Base-by-base conservation (phyloP, 805 yeast genomes). In the Kodamaea kaohsiungensis region DNA sequence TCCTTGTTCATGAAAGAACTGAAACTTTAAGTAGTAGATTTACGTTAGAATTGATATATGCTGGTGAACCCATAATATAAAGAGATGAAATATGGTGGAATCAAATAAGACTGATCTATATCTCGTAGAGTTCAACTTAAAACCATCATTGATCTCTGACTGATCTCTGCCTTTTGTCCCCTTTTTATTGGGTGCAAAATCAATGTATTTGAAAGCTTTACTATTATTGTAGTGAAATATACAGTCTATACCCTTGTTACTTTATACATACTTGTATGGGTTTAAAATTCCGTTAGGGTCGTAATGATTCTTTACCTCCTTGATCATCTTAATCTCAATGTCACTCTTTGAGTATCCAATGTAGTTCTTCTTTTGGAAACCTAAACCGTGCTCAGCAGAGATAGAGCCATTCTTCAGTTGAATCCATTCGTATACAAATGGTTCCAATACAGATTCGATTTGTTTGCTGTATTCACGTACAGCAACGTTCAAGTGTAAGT, bases 381-480 rank as follows among this genome's bases (percentile, higher is more conserved):
- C 99, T 54, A 95, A 79, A 13, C 99, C 99, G 69, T 95, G 99
- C 71, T 95, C 99, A 25, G 99, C 99, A 55, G 96, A 88, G 52
- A 95, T 87, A 1, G 98, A 92, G 18, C 99, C 99, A 35, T 85
- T 75, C 58, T 83, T 78, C 25, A 71, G 63, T 71, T 81, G 65
- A 52, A 95, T 88, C 88, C 92, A 92, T 75, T 95, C 96, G 68
- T 91, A 95, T 30, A 95, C 95, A 72, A 88, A 95, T 46, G 99
- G 99, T 71, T 95, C 99, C 57, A 95, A 79, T 1, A 81, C 83
- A 53, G 81, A 74, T 72, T 95, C 98, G 53, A 95, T 89, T 25
- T 79, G 82, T 68, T 89, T 87, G 58, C 79, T 79, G 72, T 95
- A 95, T 64, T 84, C 81, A 70, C 97, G 83, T 5, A 91, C 96